Evolutionary conservation across 2,329 filamentous ascomycete genomes (phyloP), one percentile per base, ranked within the genome.

Genomic region (Ramichloridium luteum): DNA sequence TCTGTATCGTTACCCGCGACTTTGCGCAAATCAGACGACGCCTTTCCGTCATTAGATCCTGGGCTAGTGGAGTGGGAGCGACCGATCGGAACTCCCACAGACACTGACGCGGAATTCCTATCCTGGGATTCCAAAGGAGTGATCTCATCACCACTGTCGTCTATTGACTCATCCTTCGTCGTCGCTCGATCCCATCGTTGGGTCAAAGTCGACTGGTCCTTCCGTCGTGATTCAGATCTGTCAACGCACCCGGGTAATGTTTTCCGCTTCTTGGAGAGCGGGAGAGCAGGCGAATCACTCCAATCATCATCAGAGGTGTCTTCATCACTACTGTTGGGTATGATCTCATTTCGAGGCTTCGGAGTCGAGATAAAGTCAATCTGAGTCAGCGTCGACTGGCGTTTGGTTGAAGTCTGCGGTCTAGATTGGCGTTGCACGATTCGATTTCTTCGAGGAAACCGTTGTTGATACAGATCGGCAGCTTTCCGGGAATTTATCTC

Each of bases 351-450:
- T 8, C 25, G 28, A 12, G n/a, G 20, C 11, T 27, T 9, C 22
- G 27, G 20, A 29, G 27, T 27, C 27, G 23, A 30, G 22, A 44
- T 27, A 20, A 38, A 44, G 27, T 43, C 41, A 25, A 40, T 34
- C 16, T 45, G 43, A 5, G 43, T 45, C 32, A 45, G 30, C 9
- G 40, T 45, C 6, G 39, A 39, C 22, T 45, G 37, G 17, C 34
- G 27, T 13, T 36, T 40, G 8, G 20, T n/a, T n/a, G 20, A 23
- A 23, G 20, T n/a, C 8, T 23, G 8, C n/a, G 20, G 8, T 23
- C 20, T 23, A n/a, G n/a, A n/a, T n/a, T n/a, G 20, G 20, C 8
- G 20, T 23, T 23, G 20, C 8, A 23, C 20, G 20, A 23, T 23
- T 23, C 8, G n/a, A 23, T 8, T 23, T 8, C 20, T 8, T 8